Evolutionary conservation across 1,284 basidiomycete species (phyloP).

Genomic region (Ganoderma lingzhi): DNA sequence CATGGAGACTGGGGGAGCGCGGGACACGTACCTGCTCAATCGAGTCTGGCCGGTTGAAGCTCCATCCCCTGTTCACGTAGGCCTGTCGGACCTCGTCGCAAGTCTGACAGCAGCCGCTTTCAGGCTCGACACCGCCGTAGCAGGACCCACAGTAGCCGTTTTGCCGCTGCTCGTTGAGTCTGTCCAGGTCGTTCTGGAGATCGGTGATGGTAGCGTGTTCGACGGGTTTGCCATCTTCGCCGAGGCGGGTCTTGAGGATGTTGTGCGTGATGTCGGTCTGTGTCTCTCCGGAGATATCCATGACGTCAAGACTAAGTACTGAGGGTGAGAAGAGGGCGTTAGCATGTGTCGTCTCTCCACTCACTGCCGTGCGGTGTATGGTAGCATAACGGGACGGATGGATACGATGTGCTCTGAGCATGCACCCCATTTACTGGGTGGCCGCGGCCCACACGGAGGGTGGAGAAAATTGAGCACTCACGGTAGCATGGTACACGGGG

Average conservation of each 20-base stretch:
- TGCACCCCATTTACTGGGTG: not conserved
- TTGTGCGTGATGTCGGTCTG: constrained; percentile 93
- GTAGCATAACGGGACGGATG: not conserved
- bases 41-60: constrained; percentile 88
- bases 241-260: constrained; percentile 85
- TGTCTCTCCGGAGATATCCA: constrained; percentile 98
- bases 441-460: too few species aligned
- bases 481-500: constrained; percentile 97
- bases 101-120: constrained; percentile 91
- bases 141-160: constrained; percentile 94
- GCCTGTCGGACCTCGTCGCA: constrained; percentile 95
- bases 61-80: constrained; percentile 95
- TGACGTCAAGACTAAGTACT: constrained; percentile 96
- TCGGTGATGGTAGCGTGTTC: constrained; percentile 65
- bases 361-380: not conserved
- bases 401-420: not conserved
- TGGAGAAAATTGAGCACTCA: constrained; percentile 52
- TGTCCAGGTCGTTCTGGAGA: constrained; percentile 87
- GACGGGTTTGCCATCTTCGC: constrained; percentile 67
- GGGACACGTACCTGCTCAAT: constrained; percentile 84
- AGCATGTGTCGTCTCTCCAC: not conserved
- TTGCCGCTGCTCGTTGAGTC: constrained; percentile 69
- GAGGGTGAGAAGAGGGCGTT: constrained; percentile 11
- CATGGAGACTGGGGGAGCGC: not conserved
- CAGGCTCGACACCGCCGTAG: constrained; percentile 89